phyloP scores from a whole-genome alignment of 192 early-diverging fungal genomes.

The Globomyces pollinis-pini region DNA sequence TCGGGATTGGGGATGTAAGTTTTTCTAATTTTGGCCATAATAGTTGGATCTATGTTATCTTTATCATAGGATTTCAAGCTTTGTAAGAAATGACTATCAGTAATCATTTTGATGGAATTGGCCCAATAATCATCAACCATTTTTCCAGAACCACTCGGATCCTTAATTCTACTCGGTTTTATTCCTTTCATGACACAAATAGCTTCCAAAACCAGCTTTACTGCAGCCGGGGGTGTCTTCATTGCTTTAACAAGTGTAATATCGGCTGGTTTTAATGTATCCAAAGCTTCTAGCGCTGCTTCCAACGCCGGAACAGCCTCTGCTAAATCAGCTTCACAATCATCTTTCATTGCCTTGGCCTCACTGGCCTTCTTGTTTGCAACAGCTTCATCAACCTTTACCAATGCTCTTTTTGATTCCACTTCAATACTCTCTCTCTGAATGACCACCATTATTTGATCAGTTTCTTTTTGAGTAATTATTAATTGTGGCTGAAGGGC shows the following conservation, averaged over 20 bases:
- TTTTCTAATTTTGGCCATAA: constrained; percentile 48
- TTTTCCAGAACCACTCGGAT: constrained; percentile 53
- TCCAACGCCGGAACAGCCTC: constrained; percentile 54
- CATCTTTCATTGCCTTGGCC: constrained; percentile 55
- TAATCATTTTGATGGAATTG: constrained; percentile 42
- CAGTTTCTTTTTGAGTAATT: constrained; percentile 46
- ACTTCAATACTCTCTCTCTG: constrained; percentile 45
- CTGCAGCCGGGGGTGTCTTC: constrained; percentile 51
- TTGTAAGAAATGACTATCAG: constrained; percentile 47
- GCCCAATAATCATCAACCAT: constrained; percentile 62
- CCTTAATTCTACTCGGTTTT: constrained; percentile 54
- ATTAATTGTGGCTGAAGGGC: constrained; percentile 50
- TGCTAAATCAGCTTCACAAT: constrained; percentile 52
- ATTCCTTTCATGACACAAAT: constrained; percentile 55
- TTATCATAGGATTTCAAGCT: constrained; percentile 48
- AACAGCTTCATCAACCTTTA: constrained; percentile 48
- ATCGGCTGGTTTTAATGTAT: constrained; percentile 51
- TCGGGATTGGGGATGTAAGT: constrained; percentile 56
- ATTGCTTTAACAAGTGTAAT: constrained; percentile 51
- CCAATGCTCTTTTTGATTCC: constrained; percentile 47
- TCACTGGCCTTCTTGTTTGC: constrained; percentile 52
- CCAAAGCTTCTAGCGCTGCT: constrained; percentile 46
- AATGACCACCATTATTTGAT: constrained; percentile 49
- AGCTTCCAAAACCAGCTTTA: constrained; percentile 55
- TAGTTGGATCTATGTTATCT: constrained; percentile 54